Conservation (phyloP, 352 stramenopile genomes). For the Phytophthora hybrid region DNA sequence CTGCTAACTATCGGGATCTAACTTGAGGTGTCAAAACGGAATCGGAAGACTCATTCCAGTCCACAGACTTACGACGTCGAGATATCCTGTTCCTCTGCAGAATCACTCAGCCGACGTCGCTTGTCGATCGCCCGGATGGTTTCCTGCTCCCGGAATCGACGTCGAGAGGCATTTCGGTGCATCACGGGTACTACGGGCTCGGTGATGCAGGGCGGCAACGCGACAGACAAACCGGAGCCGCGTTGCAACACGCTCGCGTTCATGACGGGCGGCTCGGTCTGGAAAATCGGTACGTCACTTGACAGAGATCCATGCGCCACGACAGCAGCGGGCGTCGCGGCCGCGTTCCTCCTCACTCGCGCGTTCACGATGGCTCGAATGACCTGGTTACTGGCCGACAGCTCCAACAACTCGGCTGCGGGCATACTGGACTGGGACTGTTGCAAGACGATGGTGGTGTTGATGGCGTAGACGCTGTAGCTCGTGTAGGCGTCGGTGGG, state of each 20-base stretch:
- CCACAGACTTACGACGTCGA: conserved; percentile 47
- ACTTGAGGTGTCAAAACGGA: conserved; percentile 41
- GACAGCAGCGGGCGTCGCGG: conserved; percentile 14
- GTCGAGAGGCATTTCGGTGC: conserved; percentile 69
- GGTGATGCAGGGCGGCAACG: conserved; percentile 62
- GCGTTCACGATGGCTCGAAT: conserved; percentile 89
- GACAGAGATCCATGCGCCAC: conserved; percentile 37
- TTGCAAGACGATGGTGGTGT: conserved; percentile 91
- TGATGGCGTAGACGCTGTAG: conserved; percentile 92
- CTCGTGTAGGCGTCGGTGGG: conserved; percentile 85
- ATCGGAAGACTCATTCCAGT: conserved; percentile 18
- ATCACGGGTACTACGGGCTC: conserved; percentile 78
- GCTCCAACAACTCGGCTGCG: conserved; percentile 75
- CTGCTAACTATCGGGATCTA: conserved; percentile 41
- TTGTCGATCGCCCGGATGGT: conserved; percentile 60
- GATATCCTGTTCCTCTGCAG: conserved; percentile 66
- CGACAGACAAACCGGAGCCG: conserved; percentile 43
- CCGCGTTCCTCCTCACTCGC: conserved; percentile 70
- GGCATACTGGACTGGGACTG: conserved; percentile 85
- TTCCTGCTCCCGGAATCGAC: conserved; percentile 64
- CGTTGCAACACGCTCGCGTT: conserved; percentile 82
- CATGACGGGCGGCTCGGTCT: conserved; percentile 72
- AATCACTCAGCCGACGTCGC: conserved; percentile 58
- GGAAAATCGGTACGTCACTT: conserved; percentile 59
- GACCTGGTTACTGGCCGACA: conserved; percentile 87